Evolutionary conservation across 2,329 filamentous ascomycete species (phyloP).

Genomic region (Paraconiothyrium brasiliense): DNA sequence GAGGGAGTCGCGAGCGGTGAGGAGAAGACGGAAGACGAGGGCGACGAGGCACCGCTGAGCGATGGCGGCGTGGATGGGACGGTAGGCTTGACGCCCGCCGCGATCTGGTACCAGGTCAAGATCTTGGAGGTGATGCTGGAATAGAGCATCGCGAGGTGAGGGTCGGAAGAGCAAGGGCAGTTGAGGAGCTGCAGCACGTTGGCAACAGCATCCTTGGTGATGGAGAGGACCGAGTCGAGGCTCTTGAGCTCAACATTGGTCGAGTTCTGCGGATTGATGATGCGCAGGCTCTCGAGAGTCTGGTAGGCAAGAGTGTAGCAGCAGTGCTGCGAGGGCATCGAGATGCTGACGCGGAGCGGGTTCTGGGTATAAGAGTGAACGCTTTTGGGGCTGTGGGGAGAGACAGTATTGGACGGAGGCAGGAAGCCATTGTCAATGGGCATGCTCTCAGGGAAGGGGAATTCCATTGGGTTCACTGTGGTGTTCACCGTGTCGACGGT

Average conservation of each 20-base stretch:
- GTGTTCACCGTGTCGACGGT: constrained; percentile 31
- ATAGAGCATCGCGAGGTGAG: constrained; percentile 48
- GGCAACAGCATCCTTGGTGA: constrained; percentile 36
- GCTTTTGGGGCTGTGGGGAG: constrained; percentile 33
- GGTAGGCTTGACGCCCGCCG: constrained; percentile 33
- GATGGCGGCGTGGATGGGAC: constrained; percentile 24
- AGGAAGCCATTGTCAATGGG: constrained; percentile 26
- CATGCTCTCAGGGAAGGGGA: constrained; percentile 28
- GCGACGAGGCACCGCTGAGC: constrained; percentile 25
- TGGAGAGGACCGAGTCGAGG: constrained; percentile 40
- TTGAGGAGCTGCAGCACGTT: constrained; percentile 40
- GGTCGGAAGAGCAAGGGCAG: constrained; percentile 44
- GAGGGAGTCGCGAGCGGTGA: constrained; percentile 31
- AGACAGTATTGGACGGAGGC: constrained; percentile 23
- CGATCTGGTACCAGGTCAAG: constrained; percentile 45
- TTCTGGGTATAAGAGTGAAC: constrained; percentile 22
- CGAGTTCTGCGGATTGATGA: constrained; percentile 31
- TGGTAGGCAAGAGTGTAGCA: constrained; percentile 43
- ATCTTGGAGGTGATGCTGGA: constrained; percentile 46
- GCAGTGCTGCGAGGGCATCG: constrained; percentile 37
- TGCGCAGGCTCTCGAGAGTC: constrained; percentile 41
- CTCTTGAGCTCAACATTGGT: constrained; percentile 30
- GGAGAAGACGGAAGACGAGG: constrained; percentile 29
- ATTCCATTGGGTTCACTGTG: constrained; percentile 27
- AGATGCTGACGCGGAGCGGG: constrained; percentile 27